Evolutionary conservation across 83 land plant genomes (phyloP), one percentile per base, ranked within the genome.

Genomic region (Picea mariana): DNA sequence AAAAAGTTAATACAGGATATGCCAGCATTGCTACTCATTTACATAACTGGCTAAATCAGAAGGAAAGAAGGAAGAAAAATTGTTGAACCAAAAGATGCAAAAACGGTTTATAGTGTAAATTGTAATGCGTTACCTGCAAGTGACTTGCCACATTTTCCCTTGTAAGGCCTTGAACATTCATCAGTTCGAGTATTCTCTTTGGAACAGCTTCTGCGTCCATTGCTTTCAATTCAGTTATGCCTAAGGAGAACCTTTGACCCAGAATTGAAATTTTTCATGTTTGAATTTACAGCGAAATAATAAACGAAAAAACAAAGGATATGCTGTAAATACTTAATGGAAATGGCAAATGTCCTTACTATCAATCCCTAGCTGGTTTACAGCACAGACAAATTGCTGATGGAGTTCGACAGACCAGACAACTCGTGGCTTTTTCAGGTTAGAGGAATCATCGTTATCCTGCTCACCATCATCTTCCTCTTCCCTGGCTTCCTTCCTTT

Each of bases 341-440:
- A 55, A 13, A 11, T 55, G 58, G 58, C 15, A 55, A 12, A 11
- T 55, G 58, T 62, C 40, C 91, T 76, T 90, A 93, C 95, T 91
- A 24, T 89, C 90, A 69, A 86, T 68, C 67, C 95, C 95, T 11
- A 93, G 81, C 52, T 91, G 90, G 75, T 89, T 87, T 16, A 93
- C 90, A 79, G 95, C 95, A 62, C 85, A 52, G 17, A 93, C 90
- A 85, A 93, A 93, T 73, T 91, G 83, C 12, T 86, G 91, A 85
- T 93, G 95, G 8, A 93, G 89, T 49, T 91, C 95, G 42, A 83
- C 87, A 23, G 95, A 87, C 95, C 95, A 93, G 75, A 89, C 90
- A 9, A 93, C 88, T 24, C 95, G 64, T 17, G 85, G 93, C 68
- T 93, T 93, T 86, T 89, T 93, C 63, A 73, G 31, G 6, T 84